Base-by-base conservation (phyloP, 2,329 filamentous ascomycete species). In the Talaromyces sp. region DNA sequence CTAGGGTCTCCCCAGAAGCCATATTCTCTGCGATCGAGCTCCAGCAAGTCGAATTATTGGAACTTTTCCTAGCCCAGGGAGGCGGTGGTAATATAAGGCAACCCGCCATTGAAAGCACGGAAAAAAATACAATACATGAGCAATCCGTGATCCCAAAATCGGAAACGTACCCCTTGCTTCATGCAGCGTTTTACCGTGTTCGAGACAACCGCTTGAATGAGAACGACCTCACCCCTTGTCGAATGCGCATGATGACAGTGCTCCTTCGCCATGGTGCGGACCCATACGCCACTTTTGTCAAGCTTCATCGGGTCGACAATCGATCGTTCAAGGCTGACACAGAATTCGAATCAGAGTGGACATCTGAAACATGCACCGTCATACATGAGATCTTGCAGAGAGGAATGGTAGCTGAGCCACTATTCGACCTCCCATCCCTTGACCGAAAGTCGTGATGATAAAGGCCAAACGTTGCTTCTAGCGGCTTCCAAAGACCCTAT, bases 231-330 rank as follows among this genome's bases (percentile, higher is more conserved):
- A 33, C 2, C 21, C 15, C 22, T 41, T 40, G 13, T 3, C 4
- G 48, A 33, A 39, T n/a, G 15, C 45, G 36, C 11, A 53, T 63
- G 39, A 57, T 62, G 51, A 48, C 22, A 25, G 31, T 37, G 13
- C 56, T 64, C 15, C 56, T 62, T 8, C 39, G 59, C 5, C 36
- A 58, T 57, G 61, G 57, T 17, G 62, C 61, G 55, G 43, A 63
- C 28, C 59, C 56, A 54, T 63, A 61, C 41, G 50, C 61, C 40
- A 59, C 57, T 21, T 60, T 58, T 55, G 46, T 3, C 4, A 28
- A 28, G 25, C 25, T 28, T 28, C 25, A 28, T 28, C 25, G 25
- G 3, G 25, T 28, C 25, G 7, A 7, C 25, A 7, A 28, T 7
- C 4, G 25, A 28, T 4, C 25, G 25, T 28, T 28, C 25, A 28